Evolutionary conservation across 116 monocot species (phyloP), one percentile per base, ranked within the genome.

Genomic region (Papilionanthe hybrid): DNA sequence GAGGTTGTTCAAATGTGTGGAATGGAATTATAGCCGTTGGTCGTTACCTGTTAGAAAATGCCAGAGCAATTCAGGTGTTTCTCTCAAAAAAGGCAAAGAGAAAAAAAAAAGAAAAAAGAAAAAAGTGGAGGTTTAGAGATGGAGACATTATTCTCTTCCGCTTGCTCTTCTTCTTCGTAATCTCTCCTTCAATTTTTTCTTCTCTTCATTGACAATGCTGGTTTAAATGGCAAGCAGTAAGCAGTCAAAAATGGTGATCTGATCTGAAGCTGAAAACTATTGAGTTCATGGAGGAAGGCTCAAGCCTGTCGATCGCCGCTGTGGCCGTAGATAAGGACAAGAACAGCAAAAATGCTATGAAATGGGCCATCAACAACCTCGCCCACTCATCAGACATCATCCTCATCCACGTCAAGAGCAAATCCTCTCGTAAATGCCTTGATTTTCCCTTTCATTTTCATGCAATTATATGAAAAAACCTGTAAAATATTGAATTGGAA

Each of bases 281-380:
- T 37, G 32, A 71, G 32, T 27, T 53, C 13, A 53, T 44, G 47
- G 75, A 75, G 0, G 75, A n/a, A 9, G 48, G 75, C 47, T 7
- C 30, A 9, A 43, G 75, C 48, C 9, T 75, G 20, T 13, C 27
- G 47, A 5, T 10, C n/a, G 23, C 85, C 9, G 82, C 84, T 10
- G 89, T 89, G 67, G 86, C 84, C 29, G 45, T 86, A 9, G 89
- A 89, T 77, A 84, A 44, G 76, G 86, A 84, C 58, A 82, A 78
- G 45, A 72, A 56, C 29, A 82, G 82, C 82, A 85, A 85, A 43
- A 65, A 44, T 0, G 92, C 92, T 12, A 80, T 89, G 48, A 92
- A 84, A 55, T 92, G 92, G 89, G 76, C 92, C 4, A 72, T 87
- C 32, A 87, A 92, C n/a, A 78, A 89, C 71, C 76, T 87, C 49